These are phyloP conservation scores for Chalciporus sphaerocephalus DNA, from an alignment of 768 basidiomycete species.

Conservation along the genomic window DNA sequence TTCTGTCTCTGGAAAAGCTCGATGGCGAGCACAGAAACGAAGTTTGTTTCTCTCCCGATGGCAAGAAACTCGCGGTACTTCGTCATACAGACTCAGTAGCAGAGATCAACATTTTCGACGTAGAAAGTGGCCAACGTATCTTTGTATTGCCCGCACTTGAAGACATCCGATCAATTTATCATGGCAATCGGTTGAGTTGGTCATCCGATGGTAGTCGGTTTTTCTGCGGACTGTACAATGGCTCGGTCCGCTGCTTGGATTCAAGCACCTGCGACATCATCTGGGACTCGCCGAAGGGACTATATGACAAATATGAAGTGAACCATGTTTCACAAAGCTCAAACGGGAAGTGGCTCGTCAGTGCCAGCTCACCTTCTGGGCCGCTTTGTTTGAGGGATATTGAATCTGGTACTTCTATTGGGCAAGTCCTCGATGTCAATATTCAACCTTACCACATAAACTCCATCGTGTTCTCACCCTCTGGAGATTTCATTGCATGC, in stretches of 20 bases:
- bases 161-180: too few species aligned
- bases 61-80: background rate
- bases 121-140: background rate
- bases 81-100: background rate
- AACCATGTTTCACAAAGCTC: too few species aligned
- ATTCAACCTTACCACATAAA: too few species aligned
- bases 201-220: background rate
- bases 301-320: too few species aligned
- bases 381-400: too few species aligned
- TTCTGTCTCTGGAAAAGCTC: too few species aligned
- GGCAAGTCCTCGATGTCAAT: too few species aligned
- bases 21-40: too few species aligned
- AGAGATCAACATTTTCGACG: background rate
- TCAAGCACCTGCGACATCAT: background rate
- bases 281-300: too few species aligned
- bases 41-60: background rate
- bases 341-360: too few species aligned
- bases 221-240: background rate
- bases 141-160: background rate
- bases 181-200: background rate
- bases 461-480: background rate
- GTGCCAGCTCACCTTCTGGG: too few species aligned
- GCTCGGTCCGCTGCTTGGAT: background rate
- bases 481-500: background rate
- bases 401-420: too few species aligned